These are phyloP conservation scores for Neurospora sp. DNA, from an alignment of 495 filamentous ascomycete genomes.

Conservation along the genomic window DNA sequence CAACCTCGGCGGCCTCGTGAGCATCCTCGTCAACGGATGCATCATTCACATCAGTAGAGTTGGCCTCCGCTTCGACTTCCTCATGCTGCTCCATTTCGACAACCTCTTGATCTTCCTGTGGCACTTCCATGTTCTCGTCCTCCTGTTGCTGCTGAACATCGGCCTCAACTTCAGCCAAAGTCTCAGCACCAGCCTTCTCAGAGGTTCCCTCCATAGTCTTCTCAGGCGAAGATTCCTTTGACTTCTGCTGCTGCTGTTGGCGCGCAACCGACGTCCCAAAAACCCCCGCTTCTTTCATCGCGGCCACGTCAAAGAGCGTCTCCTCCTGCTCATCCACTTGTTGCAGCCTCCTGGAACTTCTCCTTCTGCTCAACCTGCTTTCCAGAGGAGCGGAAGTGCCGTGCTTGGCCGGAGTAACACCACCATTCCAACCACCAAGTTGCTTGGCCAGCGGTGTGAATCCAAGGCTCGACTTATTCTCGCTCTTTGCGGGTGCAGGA, in stretches of 20 bases:
- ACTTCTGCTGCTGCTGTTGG: neutral
- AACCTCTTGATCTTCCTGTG: neutral
- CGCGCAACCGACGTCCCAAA: neutral
- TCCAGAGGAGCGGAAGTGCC: neutral
- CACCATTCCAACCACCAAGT: slow-evolving; percentile 49
- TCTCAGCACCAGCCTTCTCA: neutral
- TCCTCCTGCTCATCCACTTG: neutral
- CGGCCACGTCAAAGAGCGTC: neutral
- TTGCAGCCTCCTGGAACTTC: neutral
- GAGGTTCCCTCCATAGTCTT: neutral
- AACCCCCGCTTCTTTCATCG: neutral
- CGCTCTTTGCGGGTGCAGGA: neutral
- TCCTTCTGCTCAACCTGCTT: neutral
- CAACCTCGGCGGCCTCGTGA: slow-evolving; percentile 22
- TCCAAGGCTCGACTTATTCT: slow-evolving; percentile 18
- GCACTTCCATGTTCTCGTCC: neutral
- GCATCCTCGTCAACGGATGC: slow-evolving; percentile 31
- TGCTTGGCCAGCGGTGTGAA: slow-evolving; percentile 54
- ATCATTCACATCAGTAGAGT: neutral
- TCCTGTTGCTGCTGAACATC: neutral
- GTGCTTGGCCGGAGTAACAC: neutral
- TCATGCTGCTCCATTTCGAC: neutral
- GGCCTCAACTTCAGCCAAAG: neutral
- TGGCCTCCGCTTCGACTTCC: neutral
- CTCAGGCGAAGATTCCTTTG: neutral